A percentile compares a stretch with the other conserved stretches of the same genome.
Conservation (phyloP, 805 yeast species). For the Wilhelminamyces savonicus region DNA sequence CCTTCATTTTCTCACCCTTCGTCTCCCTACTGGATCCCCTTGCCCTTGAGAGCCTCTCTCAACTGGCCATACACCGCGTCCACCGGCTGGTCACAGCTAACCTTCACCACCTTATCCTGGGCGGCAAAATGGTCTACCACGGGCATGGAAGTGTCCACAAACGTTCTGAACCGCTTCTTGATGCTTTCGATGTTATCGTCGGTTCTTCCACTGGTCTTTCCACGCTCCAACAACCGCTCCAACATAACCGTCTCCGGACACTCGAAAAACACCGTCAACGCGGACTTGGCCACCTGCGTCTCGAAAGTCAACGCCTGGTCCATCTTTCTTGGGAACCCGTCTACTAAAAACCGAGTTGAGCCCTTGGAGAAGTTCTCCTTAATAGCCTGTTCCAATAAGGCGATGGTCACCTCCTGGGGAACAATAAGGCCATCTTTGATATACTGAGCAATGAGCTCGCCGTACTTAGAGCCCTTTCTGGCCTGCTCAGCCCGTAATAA, state of each 20-base stretch:
- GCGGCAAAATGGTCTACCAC: slow-evolving; percentile 79
- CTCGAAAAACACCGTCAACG: slow-evolving; percentile 69
- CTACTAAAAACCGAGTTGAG: slow-evolving; percentile 67
- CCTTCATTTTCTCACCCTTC: no score
- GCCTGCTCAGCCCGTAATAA: slow-evolving; percentile 86
- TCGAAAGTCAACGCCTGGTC: slow-evolving; percentile 96
- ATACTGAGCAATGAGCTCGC: slow-evolving; percentile 75
- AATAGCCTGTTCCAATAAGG: slow-evolving; percentile 76
- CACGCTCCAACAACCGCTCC: slow-evolving; percentile 77
- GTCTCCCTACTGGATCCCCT: no score
- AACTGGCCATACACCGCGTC: slow-evolving; percentile 73
- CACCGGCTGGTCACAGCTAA: slow-evolving; percentile 74
- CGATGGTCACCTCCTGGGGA: slow-evolving; percentile 88
- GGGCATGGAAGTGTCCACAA: slow-evolving; percentile 86
- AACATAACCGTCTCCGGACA: slow-evolving; percentile 84
- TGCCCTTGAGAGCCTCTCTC: slow-evolving; percentile 55
- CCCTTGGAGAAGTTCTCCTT: slow-evolving; percentile 43
- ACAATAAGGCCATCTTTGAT: slow-evolving; percentile 88
- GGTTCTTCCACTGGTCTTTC: slow-evolving; percentile 88
- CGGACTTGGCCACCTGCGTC: slow-evolving; percentile 62
- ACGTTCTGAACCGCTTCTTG: slow-evolving; percentile 80
- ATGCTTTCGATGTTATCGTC: slow-evolving; percentile 93
- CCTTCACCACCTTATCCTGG: slow-evolving; percentile 68
- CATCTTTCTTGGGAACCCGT: slow-evolving; percentile 98
- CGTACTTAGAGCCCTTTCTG: slow-evolving; percentile 76